Evolutionary conservation across 129 eudicot species (phyloP).

Genomic region (Arctium lappa): DNA sequence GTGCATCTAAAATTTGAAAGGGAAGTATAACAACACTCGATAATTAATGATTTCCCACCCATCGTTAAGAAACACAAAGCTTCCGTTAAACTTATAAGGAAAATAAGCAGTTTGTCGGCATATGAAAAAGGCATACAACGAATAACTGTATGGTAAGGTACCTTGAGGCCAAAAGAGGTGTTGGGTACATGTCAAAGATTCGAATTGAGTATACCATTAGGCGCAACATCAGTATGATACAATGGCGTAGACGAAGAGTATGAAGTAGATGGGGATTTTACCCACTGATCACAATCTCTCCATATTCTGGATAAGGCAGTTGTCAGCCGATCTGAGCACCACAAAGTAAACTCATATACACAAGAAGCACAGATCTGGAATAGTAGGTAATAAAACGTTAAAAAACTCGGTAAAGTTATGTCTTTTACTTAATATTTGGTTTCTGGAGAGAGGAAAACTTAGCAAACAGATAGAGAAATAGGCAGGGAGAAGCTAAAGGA

Average conservation of each 20-base stretch:
- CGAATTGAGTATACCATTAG: too few relatives aligned
- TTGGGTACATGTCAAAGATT: conserved; percentile 38
- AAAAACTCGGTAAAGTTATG: neutral
- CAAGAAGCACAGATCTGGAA: conserved; percentile 12
- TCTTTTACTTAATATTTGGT: neutral
- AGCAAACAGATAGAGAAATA: neutral
- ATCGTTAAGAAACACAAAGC: too few relatives aligned
- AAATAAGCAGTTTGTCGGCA: neutral
- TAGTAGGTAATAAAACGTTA: neutral
- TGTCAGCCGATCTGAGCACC: conserved; percentile 69
- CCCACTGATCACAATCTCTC: conserved; percentile 85
- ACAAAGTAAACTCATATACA: conserved; percentile 18
- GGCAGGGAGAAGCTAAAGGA: neutral
- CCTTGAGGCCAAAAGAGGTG: conserved; percentile 78
- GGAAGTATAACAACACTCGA: neutral
- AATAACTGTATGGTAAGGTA: conserved; percentile 24
- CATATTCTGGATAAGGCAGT: conserved; percentile 72
- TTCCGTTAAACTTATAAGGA: too few relatives aligned
- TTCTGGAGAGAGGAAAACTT: too few relatives aligned
- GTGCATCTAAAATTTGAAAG: neutral
- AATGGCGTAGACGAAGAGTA: conserved; percentile 50
- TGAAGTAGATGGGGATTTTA: conserved; percentile 46
- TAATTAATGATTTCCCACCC: neutral
- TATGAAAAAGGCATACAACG: neutral
- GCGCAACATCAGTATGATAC: conserved; percentile 52